Base-by-base conservation (phyloP, 2,329 filamentous ascomycete genomes). In the Orbilia ellipsospora region DNA sequence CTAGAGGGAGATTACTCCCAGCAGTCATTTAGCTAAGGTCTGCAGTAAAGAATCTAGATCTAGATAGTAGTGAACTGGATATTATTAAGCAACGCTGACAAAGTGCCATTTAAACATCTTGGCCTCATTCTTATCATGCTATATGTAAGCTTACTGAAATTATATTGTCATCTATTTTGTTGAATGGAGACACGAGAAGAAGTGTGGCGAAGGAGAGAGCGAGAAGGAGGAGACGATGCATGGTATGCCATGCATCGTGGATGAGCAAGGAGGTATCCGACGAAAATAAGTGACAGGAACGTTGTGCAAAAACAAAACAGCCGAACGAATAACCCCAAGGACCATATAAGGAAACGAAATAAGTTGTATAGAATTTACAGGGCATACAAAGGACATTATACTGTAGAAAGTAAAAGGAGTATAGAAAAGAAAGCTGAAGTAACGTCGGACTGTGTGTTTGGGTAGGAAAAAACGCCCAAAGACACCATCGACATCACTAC, bases 381-480 rank as follows among this genome's bases (percentile, higher is more conserved):
- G 61, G 51, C 61, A 45, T 42, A 63, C 64, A 60, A 23, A 42
- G 50, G 42, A 48, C 45, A 73, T 66, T 68, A 74, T 62, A 72
- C 44, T 45, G 45, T 45, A 70, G 20, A 13, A 26, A 57, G 45
- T 60, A 42, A 40, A 52, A 8, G 55, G 44, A 15, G 44, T 7
- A 18, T n/a, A 52, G 10, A 55, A 54, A 55, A 54, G 50, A 60
- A 60, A 6, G 52, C 20, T 28, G 56, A 67, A 57, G 55, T 61
- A 66, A 45, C 51, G 56, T 67, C 66, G 44, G 18, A 66, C 50
- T 31, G 60, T 2, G 10, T 67, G 72, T 73, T 77, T 75, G 65
- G 75, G 62, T 70, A 66, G 44, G 52, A 73, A 12, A 48, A 15
- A 60, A 74, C 67, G 73, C 70, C 68, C 62, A 77, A 77, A 77